Evolutionary conservation across 1,284 basidiomycete species (phyloP).

Genomic region (Ceratobasidium sp.): DNA sequence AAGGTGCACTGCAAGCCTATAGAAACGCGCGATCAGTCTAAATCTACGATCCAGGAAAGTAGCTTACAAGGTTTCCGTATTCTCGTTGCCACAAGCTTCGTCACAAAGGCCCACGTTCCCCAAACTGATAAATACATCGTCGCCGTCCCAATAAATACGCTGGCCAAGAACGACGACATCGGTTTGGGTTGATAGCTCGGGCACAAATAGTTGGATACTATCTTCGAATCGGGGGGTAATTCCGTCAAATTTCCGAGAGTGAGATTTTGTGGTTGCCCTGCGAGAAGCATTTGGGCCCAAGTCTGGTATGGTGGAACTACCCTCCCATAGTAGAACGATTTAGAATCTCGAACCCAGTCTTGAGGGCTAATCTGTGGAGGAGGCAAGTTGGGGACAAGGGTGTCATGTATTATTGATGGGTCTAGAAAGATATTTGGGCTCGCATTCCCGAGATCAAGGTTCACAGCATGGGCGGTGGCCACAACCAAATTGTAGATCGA

Average conservation of each 20-base stretch:
- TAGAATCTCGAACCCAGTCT: background rate
- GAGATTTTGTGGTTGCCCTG: slow-evolving; percentile 19
- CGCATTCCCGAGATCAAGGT: slow-evolving; percentile 14
- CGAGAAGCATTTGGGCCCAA: slow-evolving; percentile 16
- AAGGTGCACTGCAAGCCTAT: no score
- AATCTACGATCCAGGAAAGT: background rate
- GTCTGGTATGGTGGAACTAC: slow-evolving; percentile 6
- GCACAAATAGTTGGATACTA: slow-evolving; percentile 29
- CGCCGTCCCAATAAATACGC: slow-evolving; percentile 23
- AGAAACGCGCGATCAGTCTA: no score
- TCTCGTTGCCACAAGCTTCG: background rate
- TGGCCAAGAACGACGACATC: background rate
- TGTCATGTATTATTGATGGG: background rate
- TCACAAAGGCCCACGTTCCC: slow-evolving; percentile 10
- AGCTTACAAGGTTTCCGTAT: slow-evolving; percentile 11
- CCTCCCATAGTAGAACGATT: slow-evolving; percentile 6
- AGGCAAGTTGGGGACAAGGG: slow-evolving; percentile 1
- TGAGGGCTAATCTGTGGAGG: background rate
- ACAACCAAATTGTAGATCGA: slow-evolving; percentile 14
- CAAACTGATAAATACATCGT: slow-evolving; percentile 26
- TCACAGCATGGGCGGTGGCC: slow-evolving; percentile 10
- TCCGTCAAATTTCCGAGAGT: slow-evolving; percentile 17
- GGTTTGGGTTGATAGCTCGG: slow-evolving; percentile 13
- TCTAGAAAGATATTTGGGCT: slow-evolving; percentile 22
- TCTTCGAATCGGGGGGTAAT: slow-evolving; percentile 6